Conservation (phyloP, 208 protist species). For the Polymyxa betae region DNA sequence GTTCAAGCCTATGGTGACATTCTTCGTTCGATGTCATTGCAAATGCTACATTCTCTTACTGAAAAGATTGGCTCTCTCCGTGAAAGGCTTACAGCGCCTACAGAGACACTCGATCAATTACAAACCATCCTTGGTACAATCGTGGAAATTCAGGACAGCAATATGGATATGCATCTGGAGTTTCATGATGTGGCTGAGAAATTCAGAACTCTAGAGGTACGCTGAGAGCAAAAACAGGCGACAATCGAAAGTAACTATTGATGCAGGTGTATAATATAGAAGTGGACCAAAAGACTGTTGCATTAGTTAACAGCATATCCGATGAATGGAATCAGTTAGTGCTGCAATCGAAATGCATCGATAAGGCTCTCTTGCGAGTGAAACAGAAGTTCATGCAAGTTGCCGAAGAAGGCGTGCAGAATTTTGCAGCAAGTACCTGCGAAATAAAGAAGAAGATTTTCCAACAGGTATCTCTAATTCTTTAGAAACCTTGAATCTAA, state of each 20-base stretch:
- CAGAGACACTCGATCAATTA: conserved; percentile 91
- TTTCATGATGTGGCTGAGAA: conserved; percentile 90
- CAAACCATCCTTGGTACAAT: conserved; percentile 91
- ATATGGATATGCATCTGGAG: conserved; percentile 87
- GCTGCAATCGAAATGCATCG: conserved; percentile 75
- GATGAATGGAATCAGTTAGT: conserved; percentile 84
- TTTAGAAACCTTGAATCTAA: not conserved
- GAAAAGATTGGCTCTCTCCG: conserved; percentile 24
- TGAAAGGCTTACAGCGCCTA: conserved; percentile 76
- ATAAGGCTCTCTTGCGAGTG: conserved; percentile 82
- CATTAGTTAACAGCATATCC: conserved; percentile 79
- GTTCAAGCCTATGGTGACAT: conserved; percentile 44
- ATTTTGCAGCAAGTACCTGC: conserved; percentile 21
- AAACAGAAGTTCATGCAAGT: conserved; percentile 90
- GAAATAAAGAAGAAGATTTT: conserved; percentile 73
- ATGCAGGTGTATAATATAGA: conserved; percentile 85
- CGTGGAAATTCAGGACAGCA: conserved; percentile 80
- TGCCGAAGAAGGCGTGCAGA: conserved; percentile 83
- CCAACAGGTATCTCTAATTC: conserved; percentile 69
- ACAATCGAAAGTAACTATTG: too few relatives aligned
- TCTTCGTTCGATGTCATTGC: not conserved
- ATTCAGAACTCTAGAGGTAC: conserved; percentile 79
- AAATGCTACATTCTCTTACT: conserved; percentile 32
- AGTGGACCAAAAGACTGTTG: conserved; percentile 79
- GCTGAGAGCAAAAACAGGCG: too few relatives aligned